Evolutionary conservation across 768 basidiomycete genomes (phyloP).

Genomic region (Clitopilus passeckerianus): DNA sequence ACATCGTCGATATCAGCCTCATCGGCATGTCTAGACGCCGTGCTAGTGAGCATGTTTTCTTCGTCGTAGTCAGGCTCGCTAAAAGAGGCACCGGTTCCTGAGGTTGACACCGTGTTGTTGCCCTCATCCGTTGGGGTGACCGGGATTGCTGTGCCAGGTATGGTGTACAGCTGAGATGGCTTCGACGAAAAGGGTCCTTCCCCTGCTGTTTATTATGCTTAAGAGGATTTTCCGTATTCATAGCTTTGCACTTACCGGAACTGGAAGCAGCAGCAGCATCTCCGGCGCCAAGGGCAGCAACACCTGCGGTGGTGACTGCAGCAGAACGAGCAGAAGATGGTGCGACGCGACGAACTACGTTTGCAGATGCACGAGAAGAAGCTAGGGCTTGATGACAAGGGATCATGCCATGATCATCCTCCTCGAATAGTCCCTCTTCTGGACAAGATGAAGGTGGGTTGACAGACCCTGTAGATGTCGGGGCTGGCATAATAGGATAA

Average conservation of each 20-base stretch:
- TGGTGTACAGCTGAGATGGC: neutral
- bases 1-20: neutral
- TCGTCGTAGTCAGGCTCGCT: neutral
- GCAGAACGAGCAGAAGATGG: neutral
- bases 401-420: neutral
- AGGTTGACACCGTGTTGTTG: neutral
- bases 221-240: too few species aligned
- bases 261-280: neutral
- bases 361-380: neutral
- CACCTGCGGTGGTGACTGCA: neutral
- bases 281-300: neutral
- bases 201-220: too few species aligned
- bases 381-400: neutral
- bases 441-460: neutral
- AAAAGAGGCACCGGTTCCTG: neutral
- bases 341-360: neutral
- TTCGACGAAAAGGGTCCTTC: neutral
- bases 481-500: neutral
- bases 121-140: neutral
- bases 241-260: too few species aligned
- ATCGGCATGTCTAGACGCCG: neutral
- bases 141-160: neutral
- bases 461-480: neutral
- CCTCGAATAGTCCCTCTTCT: neutral
- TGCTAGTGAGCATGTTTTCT: neutral